Percentiles rank a stretch among this genome's conserved stretches.
phyloP scores from a whole-genome alignment of 2,329 filamentous ascomycete genomes.

The Dichotomopilus funicola region DNA sequence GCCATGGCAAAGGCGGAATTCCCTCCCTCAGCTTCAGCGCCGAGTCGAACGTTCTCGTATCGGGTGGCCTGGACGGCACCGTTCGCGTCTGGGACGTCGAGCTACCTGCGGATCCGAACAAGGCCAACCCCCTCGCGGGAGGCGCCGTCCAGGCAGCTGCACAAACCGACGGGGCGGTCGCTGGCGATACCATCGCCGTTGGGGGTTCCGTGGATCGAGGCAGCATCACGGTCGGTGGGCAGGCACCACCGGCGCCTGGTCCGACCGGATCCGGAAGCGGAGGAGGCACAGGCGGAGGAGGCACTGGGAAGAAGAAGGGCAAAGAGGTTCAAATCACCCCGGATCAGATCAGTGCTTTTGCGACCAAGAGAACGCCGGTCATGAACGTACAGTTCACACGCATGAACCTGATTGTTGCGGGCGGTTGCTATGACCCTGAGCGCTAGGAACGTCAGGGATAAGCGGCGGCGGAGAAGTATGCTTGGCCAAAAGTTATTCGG shows the following conservation, averaged over 20 bases:
- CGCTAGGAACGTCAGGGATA: slow-evolving; percentile 14
- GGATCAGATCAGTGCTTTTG: slow-evolving; percentile 90
- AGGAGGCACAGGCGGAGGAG: slow-evolving; percentile 24
- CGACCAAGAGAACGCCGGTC: slow-evolving; percentile 92
- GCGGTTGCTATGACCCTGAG: slow-evolving; percentile 58
- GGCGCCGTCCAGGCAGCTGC: slow-evolving; percentile 19
- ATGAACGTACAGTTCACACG: slow-evolving; percentile 89
- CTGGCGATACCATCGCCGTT: slow-evolving; percentile 35
- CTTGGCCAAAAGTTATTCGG: background rate
- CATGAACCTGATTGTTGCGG: slow-evolving; percentile 89
- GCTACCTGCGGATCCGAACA: slow-evolving; percentile 59
- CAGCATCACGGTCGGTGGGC: slow-evolving; percentile 35
- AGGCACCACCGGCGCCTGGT: slow-evolving; percentile 40
- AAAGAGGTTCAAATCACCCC: slow-evolving; percentile 88
- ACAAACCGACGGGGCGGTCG: slow-evolving; percentile 26
- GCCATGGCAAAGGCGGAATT: slow-evolving; percentile 88
- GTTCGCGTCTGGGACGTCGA: slow-evolving; percentile 92
- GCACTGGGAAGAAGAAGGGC: slow-evolving; percentile 62
- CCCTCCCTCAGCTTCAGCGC: slow-evolving; percentile 91
- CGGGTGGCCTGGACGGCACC: slow-evolving; percentile 84
- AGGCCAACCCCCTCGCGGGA: slow-evolving; percentile 38
- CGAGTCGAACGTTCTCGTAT: slow-evolving; percentile 84
- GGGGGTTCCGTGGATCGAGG: slow-evolving; percentile 30
- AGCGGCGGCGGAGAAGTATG: background rate
- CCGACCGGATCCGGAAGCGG: slow-evolving; percentile 30